Percentiles rank a stretch among this genome's conserved stretches.
These are phyloP conservation scores for Canavalia ensiformis DNA, from an alignment of 306 rosid genomes.

Conservation along the genomic window DNA sequence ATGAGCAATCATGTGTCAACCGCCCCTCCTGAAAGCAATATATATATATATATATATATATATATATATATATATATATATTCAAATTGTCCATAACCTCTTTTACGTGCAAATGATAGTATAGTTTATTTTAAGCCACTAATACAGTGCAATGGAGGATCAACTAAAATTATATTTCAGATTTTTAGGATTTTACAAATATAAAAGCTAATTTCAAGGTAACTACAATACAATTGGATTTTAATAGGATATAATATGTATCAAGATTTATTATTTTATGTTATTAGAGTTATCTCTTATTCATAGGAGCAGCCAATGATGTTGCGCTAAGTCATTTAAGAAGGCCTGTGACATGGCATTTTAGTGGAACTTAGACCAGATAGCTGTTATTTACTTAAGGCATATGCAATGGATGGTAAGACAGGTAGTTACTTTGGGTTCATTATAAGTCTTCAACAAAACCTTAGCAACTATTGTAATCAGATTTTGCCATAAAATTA, in stretches of 20 bases:
- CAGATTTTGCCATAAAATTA: conserved; percentile 31
- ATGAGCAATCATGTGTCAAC: background rate
- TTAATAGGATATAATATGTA: background rate
- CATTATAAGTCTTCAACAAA: conserved; percentile 3
- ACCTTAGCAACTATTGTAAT: background rate
- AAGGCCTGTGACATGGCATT: background rate
- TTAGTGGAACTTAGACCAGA: background rate
- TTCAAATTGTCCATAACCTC: background rate
- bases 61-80: no score
- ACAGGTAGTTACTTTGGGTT: background rate
- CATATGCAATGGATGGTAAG: conserved; percentile 4
- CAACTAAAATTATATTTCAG: background rate
- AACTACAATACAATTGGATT: background rate
- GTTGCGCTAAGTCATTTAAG: background rate
- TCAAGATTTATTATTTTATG: background rate
- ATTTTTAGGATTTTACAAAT: background rate
- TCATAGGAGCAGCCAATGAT: background rate
- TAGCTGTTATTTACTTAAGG: conserved; percentile 6
- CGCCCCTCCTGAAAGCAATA: background rate
- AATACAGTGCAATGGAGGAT: background rate
- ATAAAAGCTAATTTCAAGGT: background rate
- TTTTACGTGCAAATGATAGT: background rate
- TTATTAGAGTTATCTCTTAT: background rate
- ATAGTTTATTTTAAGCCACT: conserved; percentile 10
- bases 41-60: no score